Conservation (phyloP, 2,329 filamentous ascomycete genomes). For the Sodiomyces alkalinus region DNA sequence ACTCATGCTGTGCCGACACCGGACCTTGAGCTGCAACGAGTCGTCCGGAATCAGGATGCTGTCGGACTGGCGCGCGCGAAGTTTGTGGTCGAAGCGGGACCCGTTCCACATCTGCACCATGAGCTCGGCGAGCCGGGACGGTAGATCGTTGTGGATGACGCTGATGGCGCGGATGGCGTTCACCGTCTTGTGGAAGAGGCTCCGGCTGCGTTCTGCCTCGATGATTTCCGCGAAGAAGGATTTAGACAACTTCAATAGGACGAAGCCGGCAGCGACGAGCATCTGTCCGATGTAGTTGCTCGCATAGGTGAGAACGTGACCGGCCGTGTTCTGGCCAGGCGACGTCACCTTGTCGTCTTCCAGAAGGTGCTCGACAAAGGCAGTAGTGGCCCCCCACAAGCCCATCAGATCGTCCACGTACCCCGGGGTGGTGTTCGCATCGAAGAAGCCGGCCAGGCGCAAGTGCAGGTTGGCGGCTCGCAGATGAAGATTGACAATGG, state of each 20-base stretch:
- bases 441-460: conserved; percentile 67
- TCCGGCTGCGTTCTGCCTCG: conserved; percentile 51
- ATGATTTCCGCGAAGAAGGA: conserved; percentile 63
- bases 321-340: conserved; percentile 26
- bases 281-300: conserved; percentile 74
- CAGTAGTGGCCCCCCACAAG: conserved; percentile 56
- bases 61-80: conserved; percentile 29
- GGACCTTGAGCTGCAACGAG: conserved; percentile 64
- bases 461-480: conserved; percentile 62
- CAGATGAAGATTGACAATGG: conserved; percentile 49
- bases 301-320: conserved; percentile 47
- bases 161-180: conserved; percentile 56
- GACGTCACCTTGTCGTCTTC: conserved; percentile 34
- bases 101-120: conserved; percentile 79
- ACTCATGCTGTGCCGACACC: conserved; percentile 73
- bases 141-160: conserved; percentile 63
- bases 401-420: conserved; percentile 64
- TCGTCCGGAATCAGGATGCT: conserved; percentile 43
- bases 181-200: conserved; percentile 57
- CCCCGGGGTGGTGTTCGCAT: conserved; percentile 54
- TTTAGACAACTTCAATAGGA: conserved; percentile 62
- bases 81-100: conserved; percentile 34
- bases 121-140: conserved; percentile 68
- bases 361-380: conserved; percentile 52
- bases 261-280: conserved; percentile 67